phyloP scores from a whole-genome alignment of 495 filamentous ascomycete genomes.

The Amniculicola lignicola region DNA sequence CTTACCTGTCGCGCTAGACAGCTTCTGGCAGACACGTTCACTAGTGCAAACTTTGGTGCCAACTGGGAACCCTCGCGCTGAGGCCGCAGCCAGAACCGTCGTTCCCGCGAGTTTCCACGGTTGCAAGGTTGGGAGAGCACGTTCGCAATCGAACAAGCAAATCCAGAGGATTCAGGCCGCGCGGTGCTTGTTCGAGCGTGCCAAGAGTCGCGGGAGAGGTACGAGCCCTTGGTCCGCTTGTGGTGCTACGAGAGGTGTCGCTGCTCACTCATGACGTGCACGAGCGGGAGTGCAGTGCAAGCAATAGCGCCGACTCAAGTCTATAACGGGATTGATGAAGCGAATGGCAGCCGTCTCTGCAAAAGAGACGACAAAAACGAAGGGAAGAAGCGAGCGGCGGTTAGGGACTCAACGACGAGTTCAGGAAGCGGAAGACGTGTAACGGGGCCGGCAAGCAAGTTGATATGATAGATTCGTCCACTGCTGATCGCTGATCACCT shows the following conservation, averaged over 20 bases:
- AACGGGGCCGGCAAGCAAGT: background rate
- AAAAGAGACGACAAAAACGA: constrained; percentile 6
- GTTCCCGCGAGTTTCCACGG: constrained; percentile 2
- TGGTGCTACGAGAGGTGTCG: background rate
- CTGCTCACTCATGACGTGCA: constrained; percentile 22
- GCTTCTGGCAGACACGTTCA: too few relatives aligned
- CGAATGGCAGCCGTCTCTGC: constrained; percentile 16
- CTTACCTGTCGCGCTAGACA: background rate
- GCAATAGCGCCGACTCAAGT: background rate
- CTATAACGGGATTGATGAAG: constrained; percentile 1
- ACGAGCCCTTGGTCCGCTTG: background rate
- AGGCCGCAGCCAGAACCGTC: background rate
- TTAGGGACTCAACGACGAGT: background rate
- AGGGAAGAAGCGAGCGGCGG: constrained; percentile 23
- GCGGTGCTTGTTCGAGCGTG: too few relatives aligned
- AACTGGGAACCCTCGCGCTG: background rate
- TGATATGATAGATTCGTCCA: constrained; percentile 8
- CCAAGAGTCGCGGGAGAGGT: too few relatives aligned
- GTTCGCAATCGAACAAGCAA: too few relatives aligned
- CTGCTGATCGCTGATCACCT: constrained; percentile 6
- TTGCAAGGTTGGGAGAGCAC: too few relatives aligned
- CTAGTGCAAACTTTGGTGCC: too few relatives aligned
- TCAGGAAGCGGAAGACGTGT: background rate
- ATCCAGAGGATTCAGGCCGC: too few relatives aligned
- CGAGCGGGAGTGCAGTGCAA: background rate